Evolutionary conservation across 2,329 filamentous ascomycete species (phyloP).

Genomic region (Pseudogymnoascus sp.): DNA sequence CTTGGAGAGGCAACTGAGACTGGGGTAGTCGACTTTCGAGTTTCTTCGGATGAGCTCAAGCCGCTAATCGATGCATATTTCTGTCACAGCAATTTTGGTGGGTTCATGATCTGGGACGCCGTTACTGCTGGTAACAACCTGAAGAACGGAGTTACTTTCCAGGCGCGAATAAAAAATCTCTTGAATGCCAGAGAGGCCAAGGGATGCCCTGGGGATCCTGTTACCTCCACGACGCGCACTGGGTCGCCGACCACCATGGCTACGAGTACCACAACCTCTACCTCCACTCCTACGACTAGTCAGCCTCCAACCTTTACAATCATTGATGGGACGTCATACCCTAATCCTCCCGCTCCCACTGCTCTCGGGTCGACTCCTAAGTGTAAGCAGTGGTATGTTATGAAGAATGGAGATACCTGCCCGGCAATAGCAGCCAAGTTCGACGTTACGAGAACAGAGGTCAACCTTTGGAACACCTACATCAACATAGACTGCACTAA

Average conservation of each 20-base stretch:
- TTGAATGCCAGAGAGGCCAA: not conserved
- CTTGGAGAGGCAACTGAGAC: conserved; percentile 2
- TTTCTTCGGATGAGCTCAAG: conserved; percentile 17
- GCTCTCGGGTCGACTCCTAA: not conserved
- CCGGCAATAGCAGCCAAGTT: not conserved
- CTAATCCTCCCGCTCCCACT: not conserved
- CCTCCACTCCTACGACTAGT: not conserved
- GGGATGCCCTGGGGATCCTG: not conserved
- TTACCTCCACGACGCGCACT: not conserved
- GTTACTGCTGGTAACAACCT: conserved; percentile 18
- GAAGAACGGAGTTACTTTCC: conserved; percentile 8
- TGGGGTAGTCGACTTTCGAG: not conserved
- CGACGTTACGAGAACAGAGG: not conserved
- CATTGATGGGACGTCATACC: conserved; percentile 2
- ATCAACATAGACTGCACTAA: not conserved
- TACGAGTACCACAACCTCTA: not conserved
- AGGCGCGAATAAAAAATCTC: conserved; percentile 8
- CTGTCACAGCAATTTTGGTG: conserved; percentile 21
- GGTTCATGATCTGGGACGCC: conserved; percentile 29
- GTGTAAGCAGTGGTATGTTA: conserved; percentile 6
- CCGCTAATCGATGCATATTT: conserved; percentile 20
- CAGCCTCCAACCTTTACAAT: not conserved
- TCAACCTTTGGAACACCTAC: conserved; percentile 6
- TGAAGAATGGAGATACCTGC: not conserved
- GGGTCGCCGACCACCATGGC: not conserved